Percentiles rank a stretch among this genome's conserved stretches.
phyloP scores from a whole-genome alignment of 2,329 filamentous ascomycete genomes.

The Fusarium anguioides region DNA sequence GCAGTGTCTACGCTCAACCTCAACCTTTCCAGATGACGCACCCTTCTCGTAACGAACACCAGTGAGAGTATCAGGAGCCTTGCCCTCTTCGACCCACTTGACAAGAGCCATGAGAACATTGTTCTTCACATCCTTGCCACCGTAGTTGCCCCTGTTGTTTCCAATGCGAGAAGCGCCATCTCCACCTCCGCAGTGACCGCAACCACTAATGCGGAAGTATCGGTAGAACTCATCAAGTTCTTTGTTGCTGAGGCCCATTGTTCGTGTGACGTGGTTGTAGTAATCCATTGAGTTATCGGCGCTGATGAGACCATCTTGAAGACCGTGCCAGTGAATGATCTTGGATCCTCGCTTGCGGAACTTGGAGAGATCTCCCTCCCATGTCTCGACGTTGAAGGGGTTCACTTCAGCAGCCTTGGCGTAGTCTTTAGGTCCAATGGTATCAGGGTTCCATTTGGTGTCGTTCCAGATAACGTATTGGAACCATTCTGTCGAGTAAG shows the following conservation, averaged over 20 bases:
- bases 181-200: slow-evolving; percentile 62
- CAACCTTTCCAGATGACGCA: slow-evolving; percentile 5
- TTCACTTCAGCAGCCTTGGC: slow-evolving; percentile 47
- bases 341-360: slow-evolving; percentile 56
- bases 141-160: slow-evolving; percentile 34
- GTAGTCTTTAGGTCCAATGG: slow-evolving; percentile 54
- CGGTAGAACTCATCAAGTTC: slow-evolving; percentile 62
- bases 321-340: slow-evolving; percentile 60
- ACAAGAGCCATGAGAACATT: slow-evolving; percentile 62
- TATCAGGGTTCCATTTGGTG: slow-evolving; percentile 43
- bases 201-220: slow-evolving; percentile 60
- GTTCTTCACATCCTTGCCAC: slow-evolving; percentile 48
- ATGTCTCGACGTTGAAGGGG: slow-evolving; percentile 44
- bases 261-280: slow-evolving; percentile 42
- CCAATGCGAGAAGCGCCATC: slow-evolving; percentile 55
- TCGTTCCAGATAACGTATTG: slow-evolving; percentile 56
- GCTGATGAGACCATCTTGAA: slow-evolving; percentile 37
- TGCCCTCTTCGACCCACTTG: slow-evolving; percentile 59
- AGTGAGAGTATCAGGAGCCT: slow-evolving; percentile 55
- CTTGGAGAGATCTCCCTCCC: slow-evolving; percentile 52
- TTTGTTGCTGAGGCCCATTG: slow-evolving; percentile 41
- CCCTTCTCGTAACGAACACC: slow-evolving; percentile 47
- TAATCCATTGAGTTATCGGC: slow-evolving; percentile 43
- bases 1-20: slow-evolving; percentile 32
- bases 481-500: slow-evolving; percentile 46